These are phyloP conservation scores for Alternaria novae-zelandiae DNA, from an alignment of 2,329 filamentous ascomycete genomes.

Conservation along the genomic window DNA sequence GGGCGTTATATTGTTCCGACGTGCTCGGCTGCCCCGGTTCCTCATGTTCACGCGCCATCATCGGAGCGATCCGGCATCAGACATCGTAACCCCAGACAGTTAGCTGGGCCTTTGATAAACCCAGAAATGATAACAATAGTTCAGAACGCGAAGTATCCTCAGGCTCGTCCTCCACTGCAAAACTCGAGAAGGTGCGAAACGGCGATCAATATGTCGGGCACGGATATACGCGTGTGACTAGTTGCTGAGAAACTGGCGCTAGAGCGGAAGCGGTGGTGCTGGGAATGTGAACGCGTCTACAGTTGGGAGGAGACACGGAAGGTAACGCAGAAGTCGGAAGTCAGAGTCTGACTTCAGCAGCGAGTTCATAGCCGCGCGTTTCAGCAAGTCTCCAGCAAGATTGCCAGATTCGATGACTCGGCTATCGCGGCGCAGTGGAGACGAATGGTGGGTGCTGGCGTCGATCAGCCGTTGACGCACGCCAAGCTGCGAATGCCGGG, in stretches of 20 bases:
- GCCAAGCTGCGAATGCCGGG: slow-evolving; percentile 13
- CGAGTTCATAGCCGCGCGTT: background rate
- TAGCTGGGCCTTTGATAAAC: background rate
- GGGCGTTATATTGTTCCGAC: background rate
- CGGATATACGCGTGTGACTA: background rate
- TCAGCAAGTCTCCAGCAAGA: background rate
- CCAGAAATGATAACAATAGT: no score
- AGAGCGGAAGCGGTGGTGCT: background rate
- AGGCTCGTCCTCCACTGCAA: background rate
- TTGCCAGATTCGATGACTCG: background rate
- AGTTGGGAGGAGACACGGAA: background rate
- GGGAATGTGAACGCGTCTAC: slow-evolving; percentile 2
- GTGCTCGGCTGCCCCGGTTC: background rate
- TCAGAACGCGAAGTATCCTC: background rate
- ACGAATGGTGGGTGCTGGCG: slow-evolving; percentile 11
- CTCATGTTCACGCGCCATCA: slow-evolving; percentile 6
- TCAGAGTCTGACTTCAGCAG: background rate
- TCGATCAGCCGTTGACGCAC: slow-evolving; percentile 19
- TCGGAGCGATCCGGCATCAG: background rate
- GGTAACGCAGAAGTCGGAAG: background rate
- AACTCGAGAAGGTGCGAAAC: background rate
- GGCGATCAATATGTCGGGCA: background rate
- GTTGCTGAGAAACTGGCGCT: slow-evolving; percentile 29
- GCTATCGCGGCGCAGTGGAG: slow-evolving; percentile 8
- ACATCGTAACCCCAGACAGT: background rate